Conservation (phyloP, 1,284 basidiomycete genomes). For the Cutaneotrichosporon sp. region DNA sequence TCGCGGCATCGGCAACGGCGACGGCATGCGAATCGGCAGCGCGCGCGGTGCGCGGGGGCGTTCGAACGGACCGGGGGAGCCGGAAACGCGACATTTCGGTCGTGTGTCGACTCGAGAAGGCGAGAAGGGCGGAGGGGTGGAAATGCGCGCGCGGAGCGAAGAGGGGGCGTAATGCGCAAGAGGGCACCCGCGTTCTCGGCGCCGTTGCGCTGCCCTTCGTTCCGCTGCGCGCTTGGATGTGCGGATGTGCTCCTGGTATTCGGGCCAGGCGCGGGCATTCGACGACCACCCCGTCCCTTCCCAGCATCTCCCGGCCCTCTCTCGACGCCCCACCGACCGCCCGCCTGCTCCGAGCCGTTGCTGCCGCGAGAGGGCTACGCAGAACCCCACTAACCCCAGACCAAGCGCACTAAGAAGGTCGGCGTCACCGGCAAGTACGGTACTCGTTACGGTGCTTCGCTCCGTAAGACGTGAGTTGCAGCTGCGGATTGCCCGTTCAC, state of each 20-base stretch:
- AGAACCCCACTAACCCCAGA: constrained; percentile 58
- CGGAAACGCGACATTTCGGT: not conserved
- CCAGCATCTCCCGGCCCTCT: not conserved
- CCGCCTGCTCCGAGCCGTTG: no score
- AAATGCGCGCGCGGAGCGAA: no score
- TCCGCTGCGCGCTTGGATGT: not conserved
- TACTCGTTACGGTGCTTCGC: constrained; percentile 99
- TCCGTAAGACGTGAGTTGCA: constrained; percentile 74
- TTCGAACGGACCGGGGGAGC: not conserved
- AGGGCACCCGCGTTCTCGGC: not conserved
- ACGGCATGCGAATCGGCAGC: not conserved
- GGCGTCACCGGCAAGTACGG: constrained; percentile 99
- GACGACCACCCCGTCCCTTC: not conserved
- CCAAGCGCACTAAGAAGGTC: constrained; percentile 97
- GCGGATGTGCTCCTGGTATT: not conserved
- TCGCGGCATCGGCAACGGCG: not conserved
- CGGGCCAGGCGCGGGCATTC: not conserved
- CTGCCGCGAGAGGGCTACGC: not conserved
- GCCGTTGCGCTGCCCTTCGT: not conserved
- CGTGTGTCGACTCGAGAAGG: not conserved
- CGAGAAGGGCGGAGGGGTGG: not conserved
- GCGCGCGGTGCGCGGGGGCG: not conserved
- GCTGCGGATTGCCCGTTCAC: not conserved
- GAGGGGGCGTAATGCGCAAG: not conserved
- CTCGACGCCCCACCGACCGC: not conserved